Evolutionary conservation across 352 stramenopile genomes (phyloP).

Genomic region (Globisporangium polare): DNA sequence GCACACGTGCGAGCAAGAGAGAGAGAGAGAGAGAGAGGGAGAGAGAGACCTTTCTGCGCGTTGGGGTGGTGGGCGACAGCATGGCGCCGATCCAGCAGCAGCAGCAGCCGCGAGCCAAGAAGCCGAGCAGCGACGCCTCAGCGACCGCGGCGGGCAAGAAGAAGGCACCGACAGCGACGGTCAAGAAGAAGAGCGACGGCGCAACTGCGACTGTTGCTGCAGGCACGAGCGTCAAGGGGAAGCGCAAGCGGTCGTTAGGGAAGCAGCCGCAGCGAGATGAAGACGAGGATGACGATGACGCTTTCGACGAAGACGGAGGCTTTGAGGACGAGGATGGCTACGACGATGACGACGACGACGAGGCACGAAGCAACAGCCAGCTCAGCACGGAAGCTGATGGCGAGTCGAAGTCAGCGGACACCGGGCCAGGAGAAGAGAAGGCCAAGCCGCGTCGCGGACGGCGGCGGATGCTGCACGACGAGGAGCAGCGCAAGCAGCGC

Average conservation of each 20-base stretch:
- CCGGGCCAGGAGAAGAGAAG: background rate
- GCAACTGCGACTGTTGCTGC: background rate
- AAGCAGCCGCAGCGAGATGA: background rate
- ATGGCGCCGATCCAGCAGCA: background rate
- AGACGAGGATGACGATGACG: background rate
- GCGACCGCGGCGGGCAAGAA: background rate
- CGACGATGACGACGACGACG: background rate
- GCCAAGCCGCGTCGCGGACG: slow-evolving; percentile 33
- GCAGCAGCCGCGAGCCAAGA: background rate
- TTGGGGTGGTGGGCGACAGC: background rate
- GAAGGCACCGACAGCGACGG: background rate
- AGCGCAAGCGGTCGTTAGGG: slow-evolving; percentile 4
- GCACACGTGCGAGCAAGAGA: no score
- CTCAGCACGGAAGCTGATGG: background rate
- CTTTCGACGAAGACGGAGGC: background rate
- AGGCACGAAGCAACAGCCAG: slow-evolving; percentile 6
- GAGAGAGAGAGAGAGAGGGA: no score
- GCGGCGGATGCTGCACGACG: slow-evolving; percentile 53
- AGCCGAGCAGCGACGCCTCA: background rate
- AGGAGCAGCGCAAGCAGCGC: slow-evolving; percentile 50
- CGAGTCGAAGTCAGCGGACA: background rate
- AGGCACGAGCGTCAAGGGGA: background rate
- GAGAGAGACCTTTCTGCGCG: no score
- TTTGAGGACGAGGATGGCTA: background rate
- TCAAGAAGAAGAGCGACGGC: background rate